A percentile compares a stretch with the other conserved stretches of the same genome.
These are phyloP conservation scores for Claviceps sp. DNA, from an alignment of 2,329 filamentous ascomycete species.

Conservation along the genomic window DNA sequence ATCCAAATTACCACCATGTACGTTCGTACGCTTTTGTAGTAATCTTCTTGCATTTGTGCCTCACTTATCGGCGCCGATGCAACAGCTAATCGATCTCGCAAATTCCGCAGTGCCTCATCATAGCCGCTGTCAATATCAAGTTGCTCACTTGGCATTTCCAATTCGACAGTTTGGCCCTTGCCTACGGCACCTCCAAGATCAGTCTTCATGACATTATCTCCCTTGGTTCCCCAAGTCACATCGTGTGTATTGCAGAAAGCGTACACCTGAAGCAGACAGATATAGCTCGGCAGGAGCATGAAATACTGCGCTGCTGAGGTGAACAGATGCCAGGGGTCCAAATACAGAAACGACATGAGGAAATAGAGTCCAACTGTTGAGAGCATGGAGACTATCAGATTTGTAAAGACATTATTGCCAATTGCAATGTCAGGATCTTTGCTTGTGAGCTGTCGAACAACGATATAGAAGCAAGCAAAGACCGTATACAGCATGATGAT, in stretches of 20 bases:
- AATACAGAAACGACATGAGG: constrained; percentile 88
- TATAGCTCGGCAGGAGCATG: constrained; percentile 78
- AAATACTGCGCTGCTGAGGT: constrained; percentile 89
- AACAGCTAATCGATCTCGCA: constrained; percentile 85
- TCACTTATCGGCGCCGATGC: constrained; percentile 48
- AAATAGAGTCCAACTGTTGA: constrained; percentile 92
- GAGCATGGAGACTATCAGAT: constrained; percentile 78
- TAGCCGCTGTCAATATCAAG: constrained; percentile 97
- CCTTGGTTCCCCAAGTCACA: constrained; percentile 97
- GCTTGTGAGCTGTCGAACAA: constrained; percentile 62
- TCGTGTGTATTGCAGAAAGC: constrained; percentile 99
- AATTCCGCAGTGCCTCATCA: constrained; percentile 90
- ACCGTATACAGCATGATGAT: constrained; percentile 94
- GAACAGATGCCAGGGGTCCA: constrained; percentile 99
- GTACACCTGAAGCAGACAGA: constrained; percentile 95
- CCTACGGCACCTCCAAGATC: constrained; percentile 80
- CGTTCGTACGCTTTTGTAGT: constrained; percentile 91
- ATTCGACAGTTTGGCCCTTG: constrained; percentile 69
- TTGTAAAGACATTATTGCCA: constrained; percentile 86
- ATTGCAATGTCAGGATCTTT: constrained; percentile 37
- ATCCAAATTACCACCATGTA: constrained; percentile 98
- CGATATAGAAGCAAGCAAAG: constrained; percentile 80
- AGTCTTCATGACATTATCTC: constrained; percentile 87
- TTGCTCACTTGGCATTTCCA: constrained; percentile 97
- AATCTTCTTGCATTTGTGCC: constrained; percentile 86